phyloP scores from a whole-genome alignment of 805 yeast species.

The Metschnikowia amazonensis region DNA sequence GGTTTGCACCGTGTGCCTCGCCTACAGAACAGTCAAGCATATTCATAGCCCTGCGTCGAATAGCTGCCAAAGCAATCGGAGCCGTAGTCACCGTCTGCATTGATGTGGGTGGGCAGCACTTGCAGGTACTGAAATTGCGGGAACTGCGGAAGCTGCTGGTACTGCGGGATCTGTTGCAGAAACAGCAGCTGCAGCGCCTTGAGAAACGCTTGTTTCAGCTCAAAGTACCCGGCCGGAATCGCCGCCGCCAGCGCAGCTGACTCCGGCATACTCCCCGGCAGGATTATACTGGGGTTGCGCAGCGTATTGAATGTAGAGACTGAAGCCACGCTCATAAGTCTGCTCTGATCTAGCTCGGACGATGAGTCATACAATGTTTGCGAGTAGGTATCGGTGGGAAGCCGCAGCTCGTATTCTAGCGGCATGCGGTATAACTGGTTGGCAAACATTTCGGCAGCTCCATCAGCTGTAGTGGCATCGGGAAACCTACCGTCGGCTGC shows the following conservation, averaged over 20 bases:
- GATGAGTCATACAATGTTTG: background rate
- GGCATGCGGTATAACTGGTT: no score
- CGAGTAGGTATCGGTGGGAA: no score
- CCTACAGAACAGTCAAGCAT: background rate
- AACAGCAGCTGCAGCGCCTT: background rate
- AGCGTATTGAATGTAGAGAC: background rate
- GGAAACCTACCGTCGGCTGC: no score
- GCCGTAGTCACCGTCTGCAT: background rate
- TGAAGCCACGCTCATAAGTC: slow-evolving; percentile 1
- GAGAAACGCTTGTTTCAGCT: background rate
- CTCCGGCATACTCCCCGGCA: background rate
- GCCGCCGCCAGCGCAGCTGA: background rate
- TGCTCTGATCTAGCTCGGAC: background rate
- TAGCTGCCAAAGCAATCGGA: background rate
- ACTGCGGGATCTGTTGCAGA: background rate
- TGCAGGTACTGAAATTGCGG: background rate
- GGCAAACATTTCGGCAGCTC: no score
- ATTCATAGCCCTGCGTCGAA: background rate
- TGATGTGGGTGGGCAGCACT: slow-evolving; percentile 1
- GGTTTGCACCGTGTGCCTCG: no score
- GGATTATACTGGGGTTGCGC: slow-evolving; percentile 4
- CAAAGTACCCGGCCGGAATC: background rate
- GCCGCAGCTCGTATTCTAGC: no score
- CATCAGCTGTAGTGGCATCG: no score
- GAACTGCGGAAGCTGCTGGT: background rate